These are phyloP conservation scores for Venturia pyrina DNA, from an alignment of 2,329 filamentous ascomycete genomes.

Conservation along the genomic window DNA sequence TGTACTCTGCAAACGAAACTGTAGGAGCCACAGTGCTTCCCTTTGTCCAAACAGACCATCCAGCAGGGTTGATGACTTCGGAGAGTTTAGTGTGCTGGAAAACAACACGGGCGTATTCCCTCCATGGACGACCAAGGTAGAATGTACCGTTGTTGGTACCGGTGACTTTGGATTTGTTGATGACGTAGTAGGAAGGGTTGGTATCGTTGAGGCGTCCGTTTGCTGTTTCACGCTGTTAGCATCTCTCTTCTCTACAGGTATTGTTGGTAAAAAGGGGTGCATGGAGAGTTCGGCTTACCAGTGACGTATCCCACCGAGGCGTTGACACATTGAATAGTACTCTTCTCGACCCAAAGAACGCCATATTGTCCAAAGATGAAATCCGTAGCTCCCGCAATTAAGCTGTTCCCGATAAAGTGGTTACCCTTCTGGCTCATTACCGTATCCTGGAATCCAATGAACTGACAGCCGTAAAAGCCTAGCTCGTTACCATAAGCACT, in stretches of 20 bases:
- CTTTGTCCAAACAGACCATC: constrained; percentile 48
- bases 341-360: constrained; percentile 41
- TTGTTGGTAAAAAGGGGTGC: neutral
- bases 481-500: constrained; percentile 41
- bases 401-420: constrained; percentile 46
- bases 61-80: constrained; percentile 47
- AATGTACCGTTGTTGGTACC: constrained; percentile 29
- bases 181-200: constrained; percentile 42
- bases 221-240: neutral
- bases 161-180: constrained; percentile 42
- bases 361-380: constrained; percentile 49
- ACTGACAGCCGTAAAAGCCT: constrained; percentile 47
- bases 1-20: constrained; percentile 49
- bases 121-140: constrained; percentile 46
- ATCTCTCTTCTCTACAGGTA: too few species aligned
- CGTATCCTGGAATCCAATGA: constrained; percentile 50
- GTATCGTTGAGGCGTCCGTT: constrained; percentile 29
- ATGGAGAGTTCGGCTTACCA: constrained; percentile 24
- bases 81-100: constrained; percentile 44
- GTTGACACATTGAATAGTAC: constrained; percentile 38
- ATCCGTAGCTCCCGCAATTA: constrained; percentile 49
- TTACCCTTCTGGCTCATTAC: constrained; percentile 30
- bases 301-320: constrained; percentile 36
- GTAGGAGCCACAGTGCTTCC: constrained; percentile 39
- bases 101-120: constrained; percentile 40